phyloP scores from a whole-genome alignment of 495 filamentous ascomycete genomes.

The Neurospora sp. region DNA sequence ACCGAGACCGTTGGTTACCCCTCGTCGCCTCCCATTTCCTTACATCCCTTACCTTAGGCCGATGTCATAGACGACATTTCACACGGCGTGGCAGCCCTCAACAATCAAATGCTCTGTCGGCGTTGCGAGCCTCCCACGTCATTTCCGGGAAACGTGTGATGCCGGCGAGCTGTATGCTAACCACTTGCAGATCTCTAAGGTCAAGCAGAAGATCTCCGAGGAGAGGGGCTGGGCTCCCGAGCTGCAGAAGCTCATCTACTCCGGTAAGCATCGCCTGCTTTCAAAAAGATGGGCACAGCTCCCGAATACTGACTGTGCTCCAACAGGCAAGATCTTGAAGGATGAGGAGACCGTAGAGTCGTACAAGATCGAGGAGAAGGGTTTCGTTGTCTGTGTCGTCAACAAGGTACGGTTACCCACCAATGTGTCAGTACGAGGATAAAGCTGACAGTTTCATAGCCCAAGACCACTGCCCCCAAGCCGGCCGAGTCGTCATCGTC shows the following conservation, averaged over 20 bases:
- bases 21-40: conserved; percentile 13
- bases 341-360: conserved; percentile 92
- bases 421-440: too few species aligned
- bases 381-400: conserved; percentile 95
- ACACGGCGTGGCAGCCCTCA: not conserved
- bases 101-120: not conserved
- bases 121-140: not conserved
- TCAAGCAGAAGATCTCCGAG: conserved; percentile 81
- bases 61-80: not conserved
- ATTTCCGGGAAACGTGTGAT: not conserved
- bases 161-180: conserved; percentile 6
- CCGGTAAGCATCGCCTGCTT: conserved; percentile 49
- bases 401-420: conserved; percentile 60
- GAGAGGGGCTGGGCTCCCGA: conserved; percentile 89
- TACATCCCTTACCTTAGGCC: not conserved
- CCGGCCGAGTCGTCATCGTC: conserved; percentile 44
- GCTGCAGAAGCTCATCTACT: conserved; percentile 91
- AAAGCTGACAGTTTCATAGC: conserved; percentile 17
- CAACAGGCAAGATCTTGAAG: conserved; percentile 86
- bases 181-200: conserved; percentile 57
- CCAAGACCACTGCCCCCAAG: conserved; percentile 47
- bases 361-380: conserved; percentile 98
- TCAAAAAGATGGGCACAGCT: not conserved
- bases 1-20: conserved; percentile 70
- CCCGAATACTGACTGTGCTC: conserved; percentile 1